Evolutionary conservation across 345 rosid genomes (phyloP).

Genomic region (Camelina sativa): DNA sequence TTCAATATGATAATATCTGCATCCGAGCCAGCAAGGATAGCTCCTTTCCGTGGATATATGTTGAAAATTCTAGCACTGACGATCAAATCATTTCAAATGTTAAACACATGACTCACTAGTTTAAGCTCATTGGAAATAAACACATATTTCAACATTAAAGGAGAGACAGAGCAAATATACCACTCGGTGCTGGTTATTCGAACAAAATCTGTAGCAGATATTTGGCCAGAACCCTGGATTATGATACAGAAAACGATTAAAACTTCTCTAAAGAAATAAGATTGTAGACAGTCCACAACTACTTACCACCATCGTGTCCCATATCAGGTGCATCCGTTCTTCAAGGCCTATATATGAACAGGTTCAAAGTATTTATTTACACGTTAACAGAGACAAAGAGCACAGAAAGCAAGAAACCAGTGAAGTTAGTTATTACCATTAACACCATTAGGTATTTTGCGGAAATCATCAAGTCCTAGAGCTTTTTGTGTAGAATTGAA

Average conservation of each 20-base stretch:
- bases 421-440: constrained; percentile 61
- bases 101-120: neutral
- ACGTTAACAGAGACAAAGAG: constrained; percentile 14
- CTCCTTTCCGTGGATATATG: constrained; percentile 91
- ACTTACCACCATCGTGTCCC: constrained; percentile 98
- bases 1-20: constrained; percentile 93
- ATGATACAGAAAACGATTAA: neutral
- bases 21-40: constrained; percentile 90
- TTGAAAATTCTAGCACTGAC: constrained; percentile 93
- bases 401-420: constrained; percentile 31
- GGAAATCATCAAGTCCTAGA: constrained; percentile 85
- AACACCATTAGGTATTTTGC: constrained; percentile 92
- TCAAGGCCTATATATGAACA: constrained; percentile 67
- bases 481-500: constrained; percentile 90
- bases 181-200: constrained; percentile 80
- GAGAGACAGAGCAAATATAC: constrained; percentile 47
- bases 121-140: neutral
- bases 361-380: constrained; percentile 17
- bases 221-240: constrained; percentile 76
- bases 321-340: constrained; percentile 97
- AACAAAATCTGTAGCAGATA: constrained; percentile 73
- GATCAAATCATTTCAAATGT: neutral
- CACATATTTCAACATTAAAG: neutral
- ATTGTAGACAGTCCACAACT: neutral
- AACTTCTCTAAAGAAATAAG: neutral